A percentile compares a stretch with the other conserved stretches of the same genome.
phyloP scores from a whole-genome alignment of 495 filamentous ascomycete species.

The Neurospora sp. region DNA sequence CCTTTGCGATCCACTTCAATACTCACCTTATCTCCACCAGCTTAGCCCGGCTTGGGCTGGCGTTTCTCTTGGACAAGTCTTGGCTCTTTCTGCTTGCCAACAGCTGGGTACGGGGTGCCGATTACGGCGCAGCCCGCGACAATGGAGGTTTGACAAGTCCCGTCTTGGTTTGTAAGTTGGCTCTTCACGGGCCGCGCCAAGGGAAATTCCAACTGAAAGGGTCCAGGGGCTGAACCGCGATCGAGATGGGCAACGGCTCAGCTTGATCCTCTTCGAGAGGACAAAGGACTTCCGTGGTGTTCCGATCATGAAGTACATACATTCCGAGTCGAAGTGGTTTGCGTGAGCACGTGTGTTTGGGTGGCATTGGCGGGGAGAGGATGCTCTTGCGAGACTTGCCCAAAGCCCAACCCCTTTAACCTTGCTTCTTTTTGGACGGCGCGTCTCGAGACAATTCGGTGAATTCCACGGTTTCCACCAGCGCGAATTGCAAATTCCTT shows the following conservation, averaged over 20 bases:
- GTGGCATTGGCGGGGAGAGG: background rate
- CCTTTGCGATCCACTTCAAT: background rate
- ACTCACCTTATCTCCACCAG: background rate
- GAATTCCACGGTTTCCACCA: background rate
- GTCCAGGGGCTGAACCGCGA: background rate
- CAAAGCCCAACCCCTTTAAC: background rate
- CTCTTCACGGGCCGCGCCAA: background rate
- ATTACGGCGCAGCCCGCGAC: background rate
- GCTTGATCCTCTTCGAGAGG: background rate
- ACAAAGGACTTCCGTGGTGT: background rate
- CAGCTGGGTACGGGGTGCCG: background rate
- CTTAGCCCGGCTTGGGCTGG: background rate
- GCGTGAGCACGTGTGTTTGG: background rate
- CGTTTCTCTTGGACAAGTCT: background rate
- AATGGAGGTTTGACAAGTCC: background rate
- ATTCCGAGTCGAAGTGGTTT: background rate
- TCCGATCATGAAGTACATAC: background rate
- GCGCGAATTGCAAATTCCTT: background rate
- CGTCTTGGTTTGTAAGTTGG: background rate
- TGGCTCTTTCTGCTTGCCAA: background rate
- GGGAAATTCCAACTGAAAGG: background rate
- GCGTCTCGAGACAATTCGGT: background rate
- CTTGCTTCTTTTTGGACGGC: background rate
- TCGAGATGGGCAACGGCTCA: background rate
- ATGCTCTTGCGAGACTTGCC: background rate